Evolutionary conservation across 2,329 filamentous ascomycete genomes (phyloP), one percentile per base, ranked within the genome.

Genomic region (Beauveria australis): DNA sequence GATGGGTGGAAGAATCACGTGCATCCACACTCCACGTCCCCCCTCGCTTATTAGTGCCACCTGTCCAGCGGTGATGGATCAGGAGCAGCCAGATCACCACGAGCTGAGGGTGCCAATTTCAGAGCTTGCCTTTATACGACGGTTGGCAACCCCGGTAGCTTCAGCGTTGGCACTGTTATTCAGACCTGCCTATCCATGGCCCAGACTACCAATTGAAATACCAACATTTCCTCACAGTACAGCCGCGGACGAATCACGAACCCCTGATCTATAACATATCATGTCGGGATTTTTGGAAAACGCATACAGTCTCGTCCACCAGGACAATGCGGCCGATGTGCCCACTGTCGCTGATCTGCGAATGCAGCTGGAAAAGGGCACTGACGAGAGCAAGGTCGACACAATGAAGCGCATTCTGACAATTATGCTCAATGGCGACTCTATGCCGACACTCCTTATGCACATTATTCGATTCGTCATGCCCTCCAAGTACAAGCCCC

Each of bases 391-490:
- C 71, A 97, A 97, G 81, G 82, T 93, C 74, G 92, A 96, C 67
- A 96, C 92, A 63, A 95, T 95, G 91, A 95, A 94, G 86, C 89
- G 87, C 79, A 92, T 99, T 74, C 79, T 97, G 72, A 96, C 91
- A 65, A 86, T 97, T 72, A 97, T 99, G 94, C 85, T 99, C 71
- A 97, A 97, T 74, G 94, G 94, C 67, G 93, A 99, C 72, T 88
- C 94, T 46, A 94, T 99, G 88, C 89, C 92, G 28, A 88, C 92
- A 67, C 82, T 99, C 22, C 86, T 99, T 68, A 99, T 99, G 94
- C 94, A 97, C 79, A 99, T 99, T 72, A 99, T 99, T 75, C 91
- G 94, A 74, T 99, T 99, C 74, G 92, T 99, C 69, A 99, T 99
- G 94, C 94, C 94, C 16, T 96, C 92, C 65, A 97, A 95, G 80